phyloP scores from a whole-genome alignment of 495 filamentous ascomycete species.

The Pyrenula aspistea region DNA sequence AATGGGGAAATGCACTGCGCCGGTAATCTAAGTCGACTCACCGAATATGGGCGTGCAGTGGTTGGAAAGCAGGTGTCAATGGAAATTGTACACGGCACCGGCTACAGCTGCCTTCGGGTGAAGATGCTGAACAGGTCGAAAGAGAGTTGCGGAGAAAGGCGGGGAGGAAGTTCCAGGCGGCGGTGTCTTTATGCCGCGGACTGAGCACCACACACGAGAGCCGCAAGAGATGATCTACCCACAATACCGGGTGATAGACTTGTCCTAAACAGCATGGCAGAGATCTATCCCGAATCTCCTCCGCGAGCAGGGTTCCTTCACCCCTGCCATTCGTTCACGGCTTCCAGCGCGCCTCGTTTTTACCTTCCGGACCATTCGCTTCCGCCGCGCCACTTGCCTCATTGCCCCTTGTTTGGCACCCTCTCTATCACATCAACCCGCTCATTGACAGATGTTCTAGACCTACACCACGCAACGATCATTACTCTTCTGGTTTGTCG shows the following conservation, averaged over 20 bases:
- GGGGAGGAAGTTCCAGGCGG: background rate
- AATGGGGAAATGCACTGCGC: too few species aligned
- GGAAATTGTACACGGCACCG: constrained; percentile 12
- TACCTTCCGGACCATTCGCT: background rate
- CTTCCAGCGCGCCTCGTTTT: background rate
- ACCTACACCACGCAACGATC: background rate
- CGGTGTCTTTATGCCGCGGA: background rate
- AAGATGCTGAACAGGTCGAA: background rate
- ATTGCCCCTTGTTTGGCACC: background rate
- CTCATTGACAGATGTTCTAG: background rate
- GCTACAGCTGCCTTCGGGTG: background rate
- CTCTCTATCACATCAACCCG: background rate
- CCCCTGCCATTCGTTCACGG: background rate
- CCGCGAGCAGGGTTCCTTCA: too few species aligned
- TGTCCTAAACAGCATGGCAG: too few species aligned
- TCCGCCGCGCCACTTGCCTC: background rate
- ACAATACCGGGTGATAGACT: too few species aligned
- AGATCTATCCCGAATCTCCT: too few species aligned
- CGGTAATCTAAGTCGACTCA: too few species aligned
- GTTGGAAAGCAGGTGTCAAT: too few species aligned
- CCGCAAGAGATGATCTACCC: too few species aligned
- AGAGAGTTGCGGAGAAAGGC: background rate
- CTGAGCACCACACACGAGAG: too few species aligned
- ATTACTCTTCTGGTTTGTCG: background rate
- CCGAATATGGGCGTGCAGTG: too few species aligned